These are phyloP conservation scores for Wickerhamomyces sp. DNA, from an alignment of 1,139 yeast species.

Conservation along the genomic window DNA sequence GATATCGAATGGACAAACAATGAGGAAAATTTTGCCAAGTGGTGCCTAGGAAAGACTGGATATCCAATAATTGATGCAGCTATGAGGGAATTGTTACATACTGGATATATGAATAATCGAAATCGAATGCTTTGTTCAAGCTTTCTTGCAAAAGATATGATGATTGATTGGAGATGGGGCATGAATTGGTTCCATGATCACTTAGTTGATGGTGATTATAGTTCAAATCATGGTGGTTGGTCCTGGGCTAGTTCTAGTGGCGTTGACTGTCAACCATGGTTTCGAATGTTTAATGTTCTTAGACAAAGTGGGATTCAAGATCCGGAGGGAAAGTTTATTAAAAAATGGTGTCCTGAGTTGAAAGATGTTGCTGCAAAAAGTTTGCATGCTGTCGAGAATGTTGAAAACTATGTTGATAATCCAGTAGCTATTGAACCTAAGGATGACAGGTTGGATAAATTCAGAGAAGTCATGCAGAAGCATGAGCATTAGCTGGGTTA, in stretches of 20 bases:
- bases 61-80: constrained; percentile 53
- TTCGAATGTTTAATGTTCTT: constrained; percentile 49
- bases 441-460: constrained; percentile 36
- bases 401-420: constrained; percentile 32
- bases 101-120: constrained; percentile 51
- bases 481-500: neutral
- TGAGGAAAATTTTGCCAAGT: constrained; percentile 34
- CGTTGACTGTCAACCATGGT: constrained; percentile 52
- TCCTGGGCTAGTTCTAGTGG: constrained; percentile 49
- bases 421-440: constrained; percentile 38
- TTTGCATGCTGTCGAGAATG: constrained; percentile 25
- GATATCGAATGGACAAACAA: constrained; percentile 40
- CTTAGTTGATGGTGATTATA: constrained; percentile 48
- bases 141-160: constrained; percentile 45
- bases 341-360: constrained; percentile 48
- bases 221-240: constrained; percentile 57
- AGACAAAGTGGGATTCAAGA: constrained; percentile 47
- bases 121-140: constrained; percentile 50
- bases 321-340: constrained; percentile 40
- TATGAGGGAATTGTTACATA: constrained; percentile 45
- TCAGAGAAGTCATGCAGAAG: constrained; percentile 29
- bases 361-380: constrained; percentile 22
- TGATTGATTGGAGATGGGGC: constrained; percentile 53
- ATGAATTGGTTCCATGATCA: constrained; percentile 45
- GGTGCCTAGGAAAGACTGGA: constrained; percentile 53